phyloP scores from a whole-genome alignment of 768 basidiomycete species.

The Tricholoma bakamatsutake region DNA sequence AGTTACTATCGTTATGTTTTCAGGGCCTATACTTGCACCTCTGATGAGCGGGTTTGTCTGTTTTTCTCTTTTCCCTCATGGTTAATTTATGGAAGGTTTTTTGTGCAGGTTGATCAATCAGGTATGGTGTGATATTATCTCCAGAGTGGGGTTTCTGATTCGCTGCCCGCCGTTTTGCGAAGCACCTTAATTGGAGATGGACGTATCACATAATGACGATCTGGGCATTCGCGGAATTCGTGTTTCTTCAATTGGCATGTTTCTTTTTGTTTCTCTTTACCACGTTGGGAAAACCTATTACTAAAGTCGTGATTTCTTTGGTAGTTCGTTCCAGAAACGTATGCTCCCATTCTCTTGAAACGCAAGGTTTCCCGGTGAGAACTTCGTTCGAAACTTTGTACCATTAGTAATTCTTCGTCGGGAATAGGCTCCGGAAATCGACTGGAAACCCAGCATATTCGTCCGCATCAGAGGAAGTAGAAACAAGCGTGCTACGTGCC shows the following conservation, averaged over 20 bases:
- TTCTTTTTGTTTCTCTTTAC: no score
- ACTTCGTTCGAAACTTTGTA: not conserved
- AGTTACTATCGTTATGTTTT: conserved; percentile 50
- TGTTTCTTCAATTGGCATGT: conserved; percentile 23
- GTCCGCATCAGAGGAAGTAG: conserved; percentile 51
- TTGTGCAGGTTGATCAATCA: conserved; percentile 58
- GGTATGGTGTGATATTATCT: conserved; percentile 19
- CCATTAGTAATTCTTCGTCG: not conserved
- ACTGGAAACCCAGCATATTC: conserved; percentile 50
- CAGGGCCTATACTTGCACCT: conserved; percentile 49
- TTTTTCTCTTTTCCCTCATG: conserved; percentile 20
- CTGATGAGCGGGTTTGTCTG: conserved; percentile 52
- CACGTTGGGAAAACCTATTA: conserved; percentile 39
- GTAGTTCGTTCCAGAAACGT: conserved; percentile 71
- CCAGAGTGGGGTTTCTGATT: no score
- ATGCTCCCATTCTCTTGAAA: conserved; percentile 52
- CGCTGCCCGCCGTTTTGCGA: not conserved
- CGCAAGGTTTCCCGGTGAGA: conserved; percentile 48
- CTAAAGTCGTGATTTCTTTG: not conserved
- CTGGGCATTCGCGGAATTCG: conserved; percentile 57
- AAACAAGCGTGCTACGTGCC: conserved; percentile 37
- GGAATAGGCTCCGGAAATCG: conserved; percentile 38
- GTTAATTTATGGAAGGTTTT: conserved; percentile 16
- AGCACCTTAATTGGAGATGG: conserved; percentile 69
- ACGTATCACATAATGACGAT: conserved; percentile 67